Evolutionary conservation across 805 yeast genomes (phyloP), one percentile per base, ranked within the genome.

Genomic region (Saccharomyces mikatae): DNA sequence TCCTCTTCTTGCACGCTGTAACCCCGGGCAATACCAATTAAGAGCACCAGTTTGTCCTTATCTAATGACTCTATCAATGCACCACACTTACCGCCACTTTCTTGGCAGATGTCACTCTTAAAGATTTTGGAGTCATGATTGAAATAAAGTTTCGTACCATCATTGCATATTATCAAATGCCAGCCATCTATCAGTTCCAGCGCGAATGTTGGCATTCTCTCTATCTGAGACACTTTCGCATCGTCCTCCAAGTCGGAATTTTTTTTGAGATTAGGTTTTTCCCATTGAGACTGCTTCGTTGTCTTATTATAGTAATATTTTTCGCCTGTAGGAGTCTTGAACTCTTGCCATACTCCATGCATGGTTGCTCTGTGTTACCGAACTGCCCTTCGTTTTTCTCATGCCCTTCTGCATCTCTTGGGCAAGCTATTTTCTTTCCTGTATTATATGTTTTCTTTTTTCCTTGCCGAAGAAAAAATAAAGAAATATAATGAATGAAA

Each of bases 81-180:
- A 11, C 58, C 49, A 14, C 74, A 65, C 13, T 61, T 62, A 1
- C 61, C 65, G 50, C 71, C 72, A 0, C 72, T 70, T 6, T 76
- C 66, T 24, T 56, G 52, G 79, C 80, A 75, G 4, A 56, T 52
- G 11, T 36, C 44, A 8, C 17, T 14, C 6, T 13, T 14, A 1
- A 77, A 71, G 44, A 54, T 55, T 8, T 62, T 57, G 1, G 72
- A 63, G 2, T 46, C 53, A 0, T 30, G 41, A 58, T 77, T 71
- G 54, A 72, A 62, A 48, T 71, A 78, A 61, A 73, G 78, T 54
- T 77, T 74, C 2, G 70, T 53, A 0, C 82, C 83, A 8, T 68
- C 63, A 24, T 66, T 64, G 14, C 76, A 68, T 24, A 80, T 66
- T 1, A 78, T 70, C n/a, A 79, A 54, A 2, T 54, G 41, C 83